Conservation (phyloP, 768 basidiomycete genomes). For the Lactarius hengduanensis region DNA sequence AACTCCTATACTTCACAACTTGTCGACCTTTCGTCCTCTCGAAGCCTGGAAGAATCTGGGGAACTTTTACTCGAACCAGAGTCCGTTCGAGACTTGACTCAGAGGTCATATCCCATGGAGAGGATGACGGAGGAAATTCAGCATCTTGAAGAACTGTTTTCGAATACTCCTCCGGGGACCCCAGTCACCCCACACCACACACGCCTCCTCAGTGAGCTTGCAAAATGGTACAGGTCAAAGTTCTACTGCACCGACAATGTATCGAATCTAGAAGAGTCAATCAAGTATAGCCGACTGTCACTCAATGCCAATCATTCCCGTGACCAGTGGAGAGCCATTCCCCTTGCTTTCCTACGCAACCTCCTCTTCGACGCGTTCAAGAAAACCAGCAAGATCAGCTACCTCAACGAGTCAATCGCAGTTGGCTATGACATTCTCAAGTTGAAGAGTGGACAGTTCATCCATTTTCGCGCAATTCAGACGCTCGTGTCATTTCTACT, state of each 20-base stretch:
- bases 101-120: no score
- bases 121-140: background rate
- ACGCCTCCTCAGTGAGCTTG: background rate
- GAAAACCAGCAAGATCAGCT: background rate
- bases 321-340: background rate
- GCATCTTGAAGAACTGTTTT: background rate
- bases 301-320: background rate
- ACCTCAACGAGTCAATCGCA: constrained; percentile 5
- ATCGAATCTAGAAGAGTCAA: background rate
- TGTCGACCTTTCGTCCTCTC: background rate
- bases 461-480: background rate
- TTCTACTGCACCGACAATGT: background rate
- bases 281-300: background rate
- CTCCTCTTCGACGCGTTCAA: background rate
- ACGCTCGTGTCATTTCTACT: background rate
- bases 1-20: background rate
- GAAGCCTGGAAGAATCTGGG: background rate
- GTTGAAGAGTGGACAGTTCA: background rate
- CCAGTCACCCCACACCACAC: background rate
- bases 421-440: background rate
- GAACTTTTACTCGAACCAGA: background rate
- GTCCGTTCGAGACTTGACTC: background rate
- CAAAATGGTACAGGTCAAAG: background rate
- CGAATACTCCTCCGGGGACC: background rate
- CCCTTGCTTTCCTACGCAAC: background rate